Evolutionary conservation across 345 rosid species (phyloP).

Genomic region (Aurinia saxatilis): DNA sequence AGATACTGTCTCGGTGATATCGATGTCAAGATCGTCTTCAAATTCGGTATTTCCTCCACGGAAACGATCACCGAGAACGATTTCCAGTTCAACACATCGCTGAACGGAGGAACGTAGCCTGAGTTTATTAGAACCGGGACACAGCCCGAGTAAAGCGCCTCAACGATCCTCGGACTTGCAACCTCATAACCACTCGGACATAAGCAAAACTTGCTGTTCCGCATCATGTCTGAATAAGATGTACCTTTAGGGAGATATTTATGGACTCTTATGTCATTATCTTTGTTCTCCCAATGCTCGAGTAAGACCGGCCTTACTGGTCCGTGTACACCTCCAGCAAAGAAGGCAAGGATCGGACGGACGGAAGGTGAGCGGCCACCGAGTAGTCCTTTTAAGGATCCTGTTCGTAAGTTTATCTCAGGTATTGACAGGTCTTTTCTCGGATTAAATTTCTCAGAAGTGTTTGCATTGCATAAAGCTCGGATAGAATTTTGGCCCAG

Average conservation of each 20-base stretch:
- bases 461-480: constrained; percentile 83
- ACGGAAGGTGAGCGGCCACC: constrained; percentile 82
- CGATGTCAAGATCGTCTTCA: constrained; percentile 51
- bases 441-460: constrained; percentile 78
- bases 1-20: constrained; percentile 74
- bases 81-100: constrained; percentile 81
- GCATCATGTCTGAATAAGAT: constrained; percentile 68
- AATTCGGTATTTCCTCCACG: constrained; percentile 56
- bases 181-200: constrained; percentile 97
- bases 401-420: constrained; percentile 66
- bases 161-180: constrained; percentile 79
- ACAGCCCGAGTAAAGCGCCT: constrained; percentile 81
- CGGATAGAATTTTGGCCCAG: constrained; percentile 51
- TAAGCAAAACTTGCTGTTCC: constrained; percentile 69
- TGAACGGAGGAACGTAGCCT: constrained; percentile 79
- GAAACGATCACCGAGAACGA: constrained; percentile 63
- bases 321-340: constrained; percentile 94
- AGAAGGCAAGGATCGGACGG: constrained; percentile 77
- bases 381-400: constrained; percentile 41
- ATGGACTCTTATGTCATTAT: constrained; percentile 54
- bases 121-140: constrained; percentile 80
- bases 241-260: constrained; percentile 67
- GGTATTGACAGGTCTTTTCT: constrained; percentile 77
- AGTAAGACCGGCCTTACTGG: constrained; percentile 79
- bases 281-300: constrained; percentile 79